Evolutionary conservation across 441 rosid species (phyloP).

Genomic region (Oxalis stricta): DNA sequence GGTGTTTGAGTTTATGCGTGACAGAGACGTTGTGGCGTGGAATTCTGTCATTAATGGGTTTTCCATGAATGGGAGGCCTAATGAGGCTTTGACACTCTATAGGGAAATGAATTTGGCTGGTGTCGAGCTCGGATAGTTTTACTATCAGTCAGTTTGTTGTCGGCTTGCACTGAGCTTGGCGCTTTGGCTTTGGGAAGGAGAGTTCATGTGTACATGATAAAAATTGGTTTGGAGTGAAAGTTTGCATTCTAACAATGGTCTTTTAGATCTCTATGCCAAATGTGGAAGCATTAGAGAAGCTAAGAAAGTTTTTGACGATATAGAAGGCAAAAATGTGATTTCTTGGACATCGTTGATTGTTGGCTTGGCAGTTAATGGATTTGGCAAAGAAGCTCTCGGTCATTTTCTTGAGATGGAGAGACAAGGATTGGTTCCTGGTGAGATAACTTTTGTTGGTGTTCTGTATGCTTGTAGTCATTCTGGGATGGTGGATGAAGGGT

Average conservation of each 20-base stretch:
- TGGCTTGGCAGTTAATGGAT: slow-evolving; percentile 70
- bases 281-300: slow-evolving; percentile 49
- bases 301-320: slow-evolving; percentile 33
- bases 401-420: slow-evolving; percentile 40
- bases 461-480: slow-evolving; percentile 79
- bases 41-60: slow-evolving; percentile 75
- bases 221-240: slow-evolving; percentile 37
- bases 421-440: slow-evolving; percentile 33
- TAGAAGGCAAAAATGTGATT: slow-evolving; percentile 40
- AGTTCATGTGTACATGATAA: slow-evolving; percentile 41
- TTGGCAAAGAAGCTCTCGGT: slow-evolving; percentile 48
- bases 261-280: slow-evolving; percentile 60
- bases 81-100: slow-evolving; percentile 42
- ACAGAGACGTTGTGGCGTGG: slow-evolving; percentile 68
- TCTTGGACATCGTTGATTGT: slow-evolving; percentile 73
- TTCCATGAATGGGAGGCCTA: slow-evolving; percentile 44
- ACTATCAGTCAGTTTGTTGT: slow-evolving; percentile 58
- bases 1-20: slow-evolving; percentile 52
- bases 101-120: slow-evolving; percentile 35
- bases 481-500: slow-evolving; percentile 68
- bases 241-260: slow-evolving; percentile 38
- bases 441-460: slow-evolving; percentile 58
- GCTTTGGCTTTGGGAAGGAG: slow-evolving; percentile 56
- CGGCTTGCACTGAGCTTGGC: slow-evolving; percentile 70
- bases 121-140: slow-evolving; percentile 52